These are phyloP conservation scores for Scalesia atractyloides DNA, from an alignment of 129 eudicot genomes.

Conservation along the genomic window DNA sequence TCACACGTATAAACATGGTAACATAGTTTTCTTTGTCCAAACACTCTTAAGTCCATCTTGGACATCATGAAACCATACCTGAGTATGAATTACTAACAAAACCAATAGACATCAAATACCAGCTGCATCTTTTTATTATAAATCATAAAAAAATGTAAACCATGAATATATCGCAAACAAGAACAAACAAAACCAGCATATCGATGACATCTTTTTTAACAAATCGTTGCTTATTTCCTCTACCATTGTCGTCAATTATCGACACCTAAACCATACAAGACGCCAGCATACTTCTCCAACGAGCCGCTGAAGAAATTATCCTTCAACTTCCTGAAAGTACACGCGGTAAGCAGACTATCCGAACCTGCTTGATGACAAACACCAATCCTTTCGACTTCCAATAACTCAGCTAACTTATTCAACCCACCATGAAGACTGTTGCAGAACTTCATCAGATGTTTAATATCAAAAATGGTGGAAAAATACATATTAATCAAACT, in stretches of 20 bases:
- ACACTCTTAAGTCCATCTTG: too few species aligned
- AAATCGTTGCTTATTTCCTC: constrained; percentile 17
- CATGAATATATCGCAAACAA: constrained; percentile 16
- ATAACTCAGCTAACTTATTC: constrained; percentile 75
- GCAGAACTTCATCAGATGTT: constrained; percentile 90
- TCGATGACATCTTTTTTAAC: constrained; percentile 18
- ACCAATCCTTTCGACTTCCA: constrained; percentile 55
- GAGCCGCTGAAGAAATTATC: constrained; percentile 80
- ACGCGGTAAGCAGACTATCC: constrained; percentile 83
- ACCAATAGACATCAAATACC: constrained; percentile 4
- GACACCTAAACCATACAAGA: constrained; percentile 84
- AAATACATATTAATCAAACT: constrained; percentile 62
- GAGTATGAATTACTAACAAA: too few species aligned
- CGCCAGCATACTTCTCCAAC: constrained; percentile 77
- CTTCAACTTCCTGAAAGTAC: constrained; percentile 79
- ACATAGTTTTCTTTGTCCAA: too few species aligned
- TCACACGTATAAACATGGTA: too few species aligned
- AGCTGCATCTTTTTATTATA: not conserved
- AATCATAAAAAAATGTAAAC: not conserved
- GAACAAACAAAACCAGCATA: constrained; percentile 30
- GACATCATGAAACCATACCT: too few species aligned
- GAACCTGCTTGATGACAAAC: constrained; percentile 91
- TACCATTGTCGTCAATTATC: constrained; percentile 51
- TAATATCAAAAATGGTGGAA: constrained; percentile 69
- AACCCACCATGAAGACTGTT: constrained; percentile 89